Evolutionary conservation across 108 stramenopile genomes (phyloP), one percentile per base, ranked within the genome.

Genomic region (Bacterosira constricta): DNA sequence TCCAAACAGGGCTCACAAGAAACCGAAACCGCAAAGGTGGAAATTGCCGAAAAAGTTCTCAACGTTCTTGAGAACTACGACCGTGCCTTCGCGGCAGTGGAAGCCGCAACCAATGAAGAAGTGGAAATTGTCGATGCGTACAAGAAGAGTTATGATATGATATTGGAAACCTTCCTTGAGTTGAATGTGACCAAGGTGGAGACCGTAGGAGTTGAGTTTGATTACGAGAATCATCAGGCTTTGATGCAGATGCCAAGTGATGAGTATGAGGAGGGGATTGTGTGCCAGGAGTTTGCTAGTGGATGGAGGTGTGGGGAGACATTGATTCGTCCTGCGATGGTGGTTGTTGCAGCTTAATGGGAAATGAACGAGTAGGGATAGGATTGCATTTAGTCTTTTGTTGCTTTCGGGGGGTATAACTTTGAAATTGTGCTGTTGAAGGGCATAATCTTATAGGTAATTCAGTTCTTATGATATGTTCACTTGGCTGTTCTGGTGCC

Each of bases 151-250:
- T 91, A 91, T 66, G 75, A 85, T 54, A 73, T 66, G 47, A 85
- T 96, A 35, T 20, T 89, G 66, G 65, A 76, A 21, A 66, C 75
- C n/a, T 89, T 96, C 47, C 53, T 45, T 18, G 82, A 86, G 17
- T 75, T 93, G 61, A 92, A 92, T 51, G 94, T 96, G 59, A 83
- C 84, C 38, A 81, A 86, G 63, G 83, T 96, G 15, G 80, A 83
- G 39, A 96, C 91, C 50, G 83, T 96, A 35, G 94, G 94, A 37
- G 77, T 23, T 10, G 94, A 96, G 49, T 96, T 96, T 73, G 86
- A 96, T 68, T 93, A 93, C 44, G 91, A 96, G 49, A 20, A 82
- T 11, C 94, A 96, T 69, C 89, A 96, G 69, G 94, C 94, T n/a
- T 80, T 96, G 34, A 88, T 90, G 90, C 90, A 91, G 75, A 79